Evolutionary conservation across 2,329 filamentous ascomycete species (phyloP).

Genomic region (Coniochaeta ligniaria): DNA sequence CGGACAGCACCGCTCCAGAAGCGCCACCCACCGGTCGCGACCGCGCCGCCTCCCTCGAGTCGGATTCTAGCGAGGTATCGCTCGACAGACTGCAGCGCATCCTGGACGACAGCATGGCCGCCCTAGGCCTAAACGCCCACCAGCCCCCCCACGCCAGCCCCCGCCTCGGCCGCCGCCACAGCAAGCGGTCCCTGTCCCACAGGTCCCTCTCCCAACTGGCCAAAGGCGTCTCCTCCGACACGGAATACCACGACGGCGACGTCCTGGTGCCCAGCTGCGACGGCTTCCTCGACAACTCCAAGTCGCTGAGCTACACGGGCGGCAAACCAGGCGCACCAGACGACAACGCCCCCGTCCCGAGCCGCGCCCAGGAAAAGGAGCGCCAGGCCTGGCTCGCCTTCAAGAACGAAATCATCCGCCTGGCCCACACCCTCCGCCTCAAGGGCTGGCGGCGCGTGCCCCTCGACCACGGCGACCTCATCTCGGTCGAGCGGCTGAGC

Average conservation of each 20-base stretch:
- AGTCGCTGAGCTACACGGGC: constrained; percentile 71
- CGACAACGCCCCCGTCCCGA: constrained; percentile 19
- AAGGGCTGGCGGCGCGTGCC: constrained; percentile 88
- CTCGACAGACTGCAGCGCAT: constrained; percentile 79
- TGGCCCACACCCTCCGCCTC: constrained; percentile 80
- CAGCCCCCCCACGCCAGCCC: constrained; percentile 18
- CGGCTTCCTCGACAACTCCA: constrained; percentile 79
- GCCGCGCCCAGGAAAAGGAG: constrained; percentile 54
- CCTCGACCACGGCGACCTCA: constrained; percentile 58
- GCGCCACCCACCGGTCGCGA: not conserved
- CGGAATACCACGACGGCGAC: constrained; percentile 77
- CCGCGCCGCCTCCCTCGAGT: constrained; percentile 50
- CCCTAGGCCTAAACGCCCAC: constrained; percentile 36
- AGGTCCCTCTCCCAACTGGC: constrained; percentile 28
- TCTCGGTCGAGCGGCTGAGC: constrained; percentile 71
- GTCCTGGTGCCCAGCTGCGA: constrained; percentile 79
- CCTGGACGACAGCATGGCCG: constrained; percentile 57
- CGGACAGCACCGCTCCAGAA: constrained; percentile 13
- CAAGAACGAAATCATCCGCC: constrained; percentile 84
- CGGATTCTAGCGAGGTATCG: constrained; percentile 63
- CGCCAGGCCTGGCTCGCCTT: constrained; percentile 75
- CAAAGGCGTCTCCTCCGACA: constrained; percentile 65
- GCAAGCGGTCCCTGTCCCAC: constrained; percentile 27
- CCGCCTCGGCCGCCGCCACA: constrained; percentile 35
- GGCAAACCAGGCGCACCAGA: constrained; percentile 38